A percentile compares a stretch with the other conserved stretches of the same genome.
phyloP scores from a whole-genome alignment of 306 rosid species.

The Adenanthera pavonina region DNA sequence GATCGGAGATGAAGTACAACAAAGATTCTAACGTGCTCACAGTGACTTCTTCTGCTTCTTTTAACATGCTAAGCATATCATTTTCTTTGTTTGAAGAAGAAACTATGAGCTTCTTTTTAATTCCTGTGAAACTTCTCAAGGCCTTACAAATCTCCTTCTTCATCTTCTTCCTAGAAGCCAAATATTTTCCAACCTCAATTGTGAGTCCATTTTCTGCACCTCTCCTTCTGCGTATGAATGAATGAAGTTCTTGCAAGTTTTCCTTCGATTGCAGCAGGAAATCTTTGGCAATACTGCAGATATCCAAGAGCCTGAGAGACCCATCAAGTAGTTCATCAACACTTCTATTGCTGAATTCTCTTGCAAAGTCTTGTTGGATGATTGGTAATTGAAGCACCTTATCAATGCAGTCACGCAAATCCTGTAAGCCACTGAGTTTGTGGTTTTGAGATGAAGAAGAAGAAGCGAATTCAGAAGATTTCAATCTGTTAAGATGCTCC shows the following conservation, averaged over 20 bases:
- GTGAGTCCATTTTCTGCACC: conserved; percentile 33
- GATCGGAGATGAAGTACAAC: conserved; percentile 39
- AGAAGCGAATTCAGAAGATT: conserved; percentile 40
- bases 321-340: conserved; percentile 44
- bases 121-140: conserved; percentile 39
- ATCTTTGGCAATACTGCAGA: conserved; percentile 43
- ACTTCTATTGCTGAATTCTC: conserved; percentile 8
- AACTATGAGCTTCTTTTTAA: conserved; percentile 9
- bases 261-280: conserved; percentile 43
- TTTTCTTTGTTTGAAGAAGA: conserved; percentile 36
- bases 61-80: conserved; percentile 31
- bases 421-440: conserved; percentile 37
- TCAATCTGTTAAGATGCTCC: conserved; percentile 41
- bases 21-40: conserved; percentile 38
- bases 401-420: conserved; percentile 43
- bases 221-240: conserved; percentile 39
- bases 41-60: conserved; percentile 50
- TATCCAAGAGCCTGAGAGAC: conserved; percentile 43
- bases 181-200: conserved; percentile 40
- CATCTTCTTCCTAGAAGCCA: conserved; percentile 42
- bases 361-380: conserved; percentile 36
- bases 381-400: conserved; percentile 43
- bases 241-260: conserved; percentile 37
- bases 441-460: conserved; percentile 38
- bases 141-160: conserved; percentile 45